Percentiles rank a stretch among this genome's conserved stretches.
These are phyloP conservation scores for Cicer pinnatifidum DNA, from an alignment of 306 rosid genomes.

Conservation along the genomic window DNA sequence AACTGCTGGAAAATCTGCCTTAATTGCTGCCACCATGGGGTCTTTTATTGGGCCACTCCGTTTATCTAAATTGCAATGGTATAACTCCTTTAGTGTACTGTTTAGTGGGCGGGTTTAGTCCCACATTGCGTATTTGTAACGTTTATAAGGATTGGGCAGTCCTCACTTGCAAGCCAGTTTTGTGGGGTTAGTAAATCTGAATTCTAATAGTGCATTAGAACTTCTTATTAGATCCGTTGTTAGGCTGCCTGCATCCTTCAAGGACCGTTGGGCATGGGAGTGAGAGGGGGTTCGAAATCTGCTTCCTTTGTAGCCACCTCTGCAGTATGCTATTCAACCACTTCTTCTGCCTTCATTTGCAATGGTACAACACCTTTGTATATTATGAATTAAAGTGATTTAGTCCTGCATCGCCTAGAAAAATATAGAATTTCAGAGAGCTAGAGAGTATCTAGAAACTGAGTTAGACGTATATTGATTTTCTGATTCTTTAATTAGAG, in stretches of 20 bases:
- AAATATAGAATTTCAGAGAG: slow-evolving; percentile 9
- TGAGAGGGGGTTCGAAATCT: background rate
- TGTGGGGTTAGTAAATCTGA: background rate
- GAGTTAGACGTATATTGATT: background rate
- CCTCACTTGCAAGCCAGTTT: background rate
- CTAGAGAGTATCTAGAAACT: background rate
- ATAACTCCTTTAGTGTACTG: background rate
- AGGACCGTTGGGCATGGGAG: background rate
- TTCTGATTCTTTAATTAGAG: background rate
- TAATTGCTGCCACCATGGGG: background rate
- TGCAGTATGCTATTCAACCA: background rate
- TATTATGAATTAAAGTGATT: no score
- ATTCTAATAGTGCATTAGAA: background rate
- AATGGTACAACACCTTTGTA: background rate
- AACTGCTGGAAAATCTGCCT: slow-evolving; percentile 1
- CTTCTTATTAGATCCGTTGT: background rate
- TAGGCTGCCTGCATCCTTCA: background rate
- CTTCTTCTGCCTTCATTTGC: background rate
- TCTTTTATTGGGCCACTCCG: background rate
- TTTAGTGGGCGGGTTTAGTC: background rate
- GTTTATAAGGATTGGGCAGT: background rate
- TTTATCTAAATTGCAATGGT: background rate
- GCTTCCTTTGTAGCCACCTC: background rate
- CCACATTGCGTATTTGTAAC: background rate
- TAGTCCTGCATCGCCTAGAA: background rate